These are phyloP conservation scores for Rhizopogon salebrosus DNA, from an alignment of 768 basidiomycete species.

Conservation along the genomic window DNA sequence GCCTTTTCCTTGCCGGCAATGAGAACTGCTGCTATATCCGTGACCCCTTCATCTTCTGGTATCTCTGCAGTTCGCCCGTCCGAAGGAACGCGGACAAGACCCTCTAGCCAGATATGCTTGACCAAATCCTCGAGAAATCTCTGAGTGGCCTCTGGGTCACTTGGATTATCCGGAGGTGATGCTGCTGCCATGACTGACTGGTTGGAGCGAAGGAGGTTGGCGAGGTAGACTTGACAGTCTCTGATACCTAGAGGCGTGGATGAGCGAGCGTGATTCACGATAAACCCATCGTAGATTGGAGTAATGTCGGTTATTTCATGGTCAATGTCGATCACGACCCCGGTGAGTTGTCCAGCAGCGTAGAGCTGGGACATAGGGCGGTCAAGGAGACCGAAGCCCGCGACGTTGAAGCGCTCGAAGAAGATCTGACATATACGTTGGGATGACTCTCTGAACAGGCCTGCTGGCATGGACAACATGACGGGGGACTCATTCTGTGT, in stretches of 20 bases:
- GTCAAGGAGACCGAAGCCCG: slow-evolving; percentile 75
- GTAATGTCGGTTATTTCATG: slow-evolving; percentile 71
- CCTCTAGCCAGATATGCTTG: slow-evolving; percentile 55
- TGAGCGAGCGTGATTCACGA: slow-evolving; percentile 48
- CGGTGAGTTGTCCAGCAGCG: slow-evolving; percentile 63
- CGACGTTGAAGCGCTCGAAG: slow-evolving; percentile 90
- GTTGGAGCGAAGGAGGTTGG: slow-evolving; percentile 66
- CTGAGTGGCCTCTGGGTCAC: slow-evolving; percentile 43
- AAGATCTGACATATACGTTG: slow-evolving; percentile 79
- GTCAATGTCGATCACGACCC: slow-evolving; percentile 80
- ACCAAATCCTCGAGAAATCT: slow-evolving; percentile 58
- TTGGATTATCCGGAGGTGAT: slow-evolving; percentile 46
- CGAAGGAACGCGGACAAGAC: slow-evolving; percentile 67
- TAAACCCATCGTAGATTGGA: slow-evolving; percentile 70
- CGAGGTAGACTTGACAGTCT: slow-evolving; percentile 74
- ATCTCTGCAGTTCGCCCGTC: slow-evolving; percentile 61
- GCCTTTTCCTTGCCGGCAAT: slow-evolving; percentile 90
- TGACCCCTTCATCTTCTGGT: slow-evolving; percentile 78
- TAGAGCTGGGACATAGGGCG: slow-evolving; percentile 84
- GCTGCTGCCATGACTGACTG: slow-evolving; percentile 55
- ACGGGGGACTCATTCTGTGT: slow-evolving; percentile 86
- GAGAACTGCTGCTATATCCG: slow-evolving; percentile 85
- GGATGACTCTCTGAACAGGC: slow-evolving; percentile 60
- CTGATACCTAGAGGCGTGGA: slow-evolving; percentile 61
- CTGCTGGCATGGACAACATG: slow-evolving; percentile 63